phyloP scores from a whole-genome alignment of 192 early-diverging fungal species.

The Coemansia sp. region DNA sequence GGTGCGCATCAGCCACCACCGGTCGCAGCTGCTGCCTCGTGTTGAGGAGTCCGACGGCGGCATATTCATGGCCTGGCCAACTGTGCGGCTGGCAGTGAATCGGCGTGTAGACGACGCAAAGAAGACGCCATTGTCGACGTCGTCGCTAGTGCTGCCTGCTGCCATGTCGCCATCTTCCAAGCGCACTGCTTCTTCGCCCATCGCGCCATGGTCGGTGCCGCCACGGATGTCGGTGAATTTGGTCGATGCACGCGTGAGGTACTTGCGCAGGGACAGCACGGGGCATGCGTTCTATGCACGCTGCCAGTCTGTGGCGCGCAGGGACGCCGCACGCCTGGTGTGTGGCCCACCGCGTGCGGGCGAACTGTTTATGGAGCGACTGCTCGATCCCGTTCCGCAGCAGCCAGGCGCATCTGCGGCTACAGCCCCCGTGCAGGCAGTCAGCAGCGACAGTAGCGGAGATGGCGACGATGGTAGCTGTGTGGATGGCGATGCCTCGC shows the following conservation, averaged over 20 bases:
- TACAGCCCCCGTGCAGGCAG: neutral
- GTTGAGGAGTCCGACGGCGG: conserved; percentile 12
- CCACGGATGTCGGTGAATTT: conserved; percentile 40
- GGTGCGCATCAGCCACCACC: conserved; percentile 42
- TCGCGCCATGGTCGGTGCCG: conserved; percentile 41
- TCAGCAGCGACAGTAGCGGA: neutral
- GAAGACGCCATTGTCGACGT: neutral
- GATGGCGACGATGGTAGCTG: neutral
- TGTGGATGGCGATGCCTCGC: neutral
- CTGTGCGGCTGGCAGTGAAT: conserved; percentile 18
- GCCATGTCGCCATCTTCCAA: neutral
- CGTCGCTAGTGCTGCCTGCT: conserved; percentile 4
- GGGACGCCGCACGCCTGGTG: conserved; percentile 12
- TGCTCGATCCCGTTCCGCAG: conserved; percentile 4
- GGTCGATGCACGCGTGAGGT: conserved; percentile 34
- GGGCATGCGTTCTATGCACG: conserved; percentile 32
- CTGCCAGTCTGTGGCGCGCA: conserved; percentile 33
- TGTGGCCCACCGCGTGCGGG: conserved; percentile 6
- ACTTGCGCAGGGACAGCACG: conserved; percentile 29
- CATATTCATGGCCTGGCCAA: conserved; percentile 36
- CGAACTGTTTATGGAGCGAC: conserved; percentile 20
- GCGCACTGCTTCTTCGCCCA: neutral
- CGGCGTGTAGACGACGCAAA: neutral
- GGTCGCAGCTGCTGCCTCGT: conserved; percentile 26
- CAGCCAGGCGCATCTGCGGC: neutral